Conservation (phyloP, 257 asterid species). For the Capsicum rhomboideum region DNA sequence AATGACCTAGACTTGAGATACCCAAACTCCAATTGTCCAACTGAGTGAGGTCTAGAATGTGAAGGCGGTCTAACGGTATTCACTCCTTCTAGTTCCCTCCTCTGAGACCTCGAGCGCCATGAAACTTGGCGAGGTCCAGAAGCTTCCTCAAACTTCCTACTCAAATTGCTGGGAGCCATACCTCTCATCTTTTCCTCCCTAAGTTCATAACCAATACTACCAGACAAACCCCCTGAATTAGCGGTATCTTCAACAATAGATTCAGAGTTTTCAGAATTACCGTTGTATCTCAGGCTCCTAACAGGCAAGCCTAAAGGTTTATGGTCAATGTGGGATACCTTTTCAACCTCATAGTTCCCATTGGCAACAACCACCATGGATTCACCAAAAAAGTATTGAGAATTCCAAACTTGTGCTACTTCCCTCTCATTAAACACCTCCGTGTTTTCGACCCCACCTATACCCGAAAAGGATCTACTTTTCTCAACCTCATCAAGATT, state of each 20-base stretch:
- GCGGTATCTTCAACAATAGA: neutral
- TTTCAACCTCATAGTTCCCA: slow-evolving; percentile 16
- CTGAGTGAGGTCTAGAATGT: slow-evolving; percentile 4
- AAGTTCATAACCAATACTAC: slow-evolving; percentile 11
- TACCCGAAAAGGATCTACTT: slow-evolving; percentile 20
- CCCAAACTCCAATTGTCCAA: slow-evolving; percentile 7
- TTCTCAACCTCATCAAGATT: slow-evolving; percentile 22
- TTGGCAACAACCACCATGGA: slow-evolving; percentile 49
- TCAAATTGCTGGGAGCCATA: slow-evolving; percentile 47
- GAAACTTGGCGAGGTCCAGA: slow-evolving; percentile 26
- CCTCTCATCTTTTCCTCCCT: slow-evolving; percentile 38
- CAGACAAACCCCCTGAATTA: slow-evolving; percentile 13
- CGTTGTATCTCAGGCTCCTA: slow-evolving; percentile 58
- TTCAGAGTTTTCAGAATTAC: slow-evolving; percentile 23
- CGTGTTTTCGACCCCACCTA: slow-evolving; percentile 5
- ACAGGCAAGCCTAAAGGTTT: slow-evolving; percentile 74
- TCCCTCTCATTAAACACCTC: slow-evolving; percentile 15
- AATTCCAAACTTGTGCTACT: slow-evolving; percentile 28
- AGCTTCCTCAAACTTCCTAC: slow-evolving; percentile 49
- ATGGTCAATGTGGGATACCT: slow-evolving; percentile 21
- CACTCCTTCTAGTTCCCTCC: slow-evolving; percentile 32
- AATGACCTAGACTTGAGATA: neutral
- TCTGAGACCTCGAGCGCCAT: slow-evolving; percentile 42
- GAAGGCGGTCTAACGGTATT: neutral
- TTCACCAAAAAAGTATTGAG: slow-evolving; percentile 36